phyloP scores from a whole-genome alignment of 768 basidiomycete genomes.

The Tremella mesenterica region DNA sequence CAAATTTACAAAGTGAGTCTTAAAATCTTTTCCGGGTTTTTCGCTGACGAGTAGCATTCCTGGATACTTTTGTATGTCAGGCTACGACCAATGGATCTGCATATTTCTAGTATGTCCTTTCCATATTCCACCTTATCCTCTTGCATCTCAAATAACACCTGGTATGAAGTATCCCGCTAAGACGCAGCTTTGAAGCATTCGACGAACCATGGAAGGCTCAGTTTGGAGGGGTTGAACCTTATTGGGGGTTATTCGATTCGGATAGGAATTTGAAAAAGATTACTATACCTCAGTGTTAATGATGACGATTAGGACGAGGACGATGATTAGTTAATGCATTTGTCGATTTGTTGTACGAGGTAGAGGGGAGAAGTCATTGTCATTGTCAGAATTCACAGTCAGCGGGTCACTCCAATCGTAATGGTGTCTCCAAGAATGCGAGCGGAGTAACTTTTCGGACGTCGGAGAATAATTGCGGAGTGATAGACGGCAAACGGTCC shows the following conservation, averaged over 20 bases:
- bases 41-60: slow-evolving; percentile 49
- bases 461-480: too few relatives aligned
- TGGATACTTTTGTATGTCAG: slow-evolving; percentile 78
- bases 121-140: background rate
- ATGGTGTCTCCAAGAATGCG: too few relatives aligned
- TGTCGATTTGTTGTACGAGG: too few relatives aligned
- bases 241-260: slow-evolving; percentile 61
- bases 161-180: too few relatives aligned
- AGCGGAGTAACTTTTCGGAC: too few relatives aligned
- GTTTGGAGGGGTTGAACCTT: slow-evolving; percentile 72
- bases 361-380: too few relatives aligned
- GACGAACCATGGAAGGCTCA: slow-evolving; percentile 76
- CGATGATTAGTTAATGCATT: too few relatives aligned
- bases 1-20: slow-evolving; percentile 49
- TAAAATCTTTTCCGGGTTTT: background rate
- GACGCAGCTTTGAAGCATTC: slow-evolving; percentile 50
- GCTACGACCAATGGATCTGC: slow-evolving; percentile 70
- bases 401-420: too few relatives aligned
- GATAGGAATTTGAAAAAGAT: slow-evolving; percentile 47
- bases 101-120: slow-evolving; percentile 60
- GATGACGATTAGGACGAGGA: too few relatives aligned
- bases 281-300: slow-evolving; percentile 42
- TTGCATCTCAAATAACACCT: background rate
- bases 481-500: too few relatives aligned
- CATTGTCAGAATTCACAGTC: too few relatives aligned